Evolutionary conservation across 2,329 filamentous ascomycete species (phyloP).

Genomic region (Didymellaceae sp.): DNA sequence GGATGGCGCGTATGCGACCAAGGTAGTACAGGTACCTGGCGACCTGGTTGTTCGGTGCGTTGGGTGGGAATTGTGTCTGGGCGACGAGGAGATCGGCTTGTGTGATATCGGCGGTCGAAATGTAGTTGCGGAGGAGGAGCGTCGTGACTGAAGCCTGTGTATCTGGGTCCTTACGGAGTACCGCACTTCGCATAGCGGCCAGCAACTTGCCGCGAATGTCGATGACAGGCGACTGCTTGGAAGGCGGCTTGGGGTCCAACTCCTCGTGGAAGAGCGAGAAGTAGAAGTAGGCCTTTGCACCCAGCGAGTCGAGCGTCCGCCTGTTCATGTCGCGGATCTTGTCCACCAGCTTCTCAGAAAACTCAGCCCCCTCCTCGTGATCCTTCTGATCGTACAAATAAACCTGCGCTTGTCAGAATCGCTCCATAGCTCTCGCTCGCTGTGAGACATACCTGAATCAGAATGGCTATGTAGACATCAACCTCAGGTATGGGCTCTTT

Average conservation of each 20-base stretch:
- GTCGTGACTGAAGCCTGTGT: slow-evolving; percentile 98
- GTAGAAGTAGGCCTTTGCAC: slow-evolving; percentile 98
- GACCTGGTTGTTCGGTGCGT: slow-evolving; percentile 97
- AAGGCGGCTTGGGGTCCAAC: slow-evolving; percentile 84
- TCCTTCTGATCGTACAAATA: slow-evolving; percentile 86
- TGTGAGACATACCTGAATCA: slow-evolving; percentile 55
- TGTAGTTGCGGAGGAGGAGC: slow-evolving; percentile 91
- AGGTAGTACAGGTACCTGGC: slow-evolving; percentile 97
- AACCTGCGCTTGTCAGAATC: slow-evolving; percentile 66
- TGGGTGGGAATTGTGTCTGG: slow-evolving; percentile 92
- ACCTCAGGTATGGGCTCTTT: slow-evolving; percentile 87
- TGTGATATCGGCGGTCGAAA: slow-evolving; percentile 93
- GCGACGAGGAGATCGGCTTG: slow-evolving; percentile 96
- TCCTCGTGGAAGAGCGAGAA: slow-evolving; percentile 95
- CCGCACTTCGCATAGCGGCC: slow-evolving; percentile 89
- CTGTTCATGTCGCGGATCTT: slow-evolving; percentile 89
- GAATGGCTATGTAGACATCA: slow-evolving; percentile 85
- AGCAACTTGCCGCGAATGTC: slow-evolving; percentile 85
- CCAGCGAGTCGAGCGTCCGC: slow-evolving; percentile 89
- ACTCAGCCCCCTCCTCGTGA: slow-evolving; percentile 78
- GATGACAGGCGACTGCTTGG: slow-evolving; percentile 85
- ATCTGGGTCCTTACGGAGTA: slow-evolving; percentile 93
- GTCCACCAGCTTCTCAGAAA: slow-evolving; percentile 83
- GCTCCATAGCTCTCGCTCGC: not conserved
- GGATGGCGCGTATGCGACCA: slow-evolving; percentile 93